A percentile compares a stretch with the other conserved stretches of the same genome.
Conservation (phyloP, 1,139 yeast genomes). For the Suhomyces wounanorum region DNA sequence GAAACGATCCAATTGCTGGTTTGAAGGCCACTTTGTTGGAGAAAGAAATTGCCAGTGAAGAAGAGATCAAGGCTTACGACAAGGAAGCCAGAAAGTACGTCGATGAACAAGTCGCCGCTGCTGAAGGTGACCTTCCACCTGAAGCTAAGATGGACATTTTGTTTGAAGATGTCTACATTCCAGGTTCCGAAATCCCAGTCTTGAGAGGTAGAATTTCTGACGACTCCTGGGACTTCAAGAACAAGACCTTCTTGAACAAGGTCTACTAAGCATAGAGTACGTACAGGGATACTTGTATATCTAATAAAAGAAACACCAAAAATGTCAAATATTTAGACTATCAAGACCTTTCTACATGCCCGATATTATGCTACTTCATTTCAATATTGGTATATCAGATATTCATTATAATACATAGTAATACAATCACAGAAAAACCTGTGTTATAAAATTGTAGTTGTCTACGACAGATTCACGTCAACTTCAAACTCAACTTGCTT, state of each 20-base stretch:
- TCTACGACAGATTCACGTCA: slow-evolving; percentile 28
- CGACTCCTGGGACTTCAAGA: slow-evolving; percentile 84
- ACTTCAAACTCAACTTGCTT: slow-evolving; percentile 65
- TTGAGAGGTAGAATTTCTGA: slow-evolving; percentile 97
- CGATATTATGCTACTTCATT: neutral
- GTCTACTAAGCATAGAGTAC: slow-evolving; percentile 36
- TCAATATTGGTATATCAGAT: neutral
- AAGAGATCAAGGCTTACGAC: slow-evolving; percentile 89
- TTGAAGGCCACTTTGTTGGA: slow-evolving; percentile 85
- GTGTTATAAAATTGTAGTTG: neutral
- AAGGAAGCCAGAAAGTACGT: slow-evolving; percentile 95
- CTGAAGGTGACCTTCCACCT: slow-evolving; percentile 93
- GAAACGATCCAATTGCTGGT: slow-evolving; percentile 97
- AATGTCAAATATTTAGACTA: neutral
- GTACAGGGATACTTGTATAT: slow-evolving; percentile 3
- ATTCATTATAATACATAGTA: neutral
- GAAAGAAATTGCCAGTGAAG: slow-evolving; percentile 84
- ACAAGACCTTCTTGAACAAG: slow-evolving; percentile 66
- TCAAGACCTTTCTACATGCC: neutral
- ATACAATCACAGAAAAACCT: neutral
- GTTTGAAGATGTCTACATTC: slow-evolving; percentile 95
- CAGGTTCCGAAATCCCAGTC: slow-evolving; percentile 88
- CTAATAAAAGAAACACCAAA: slow-evolving; percentile 2
- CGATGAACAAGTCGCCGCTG: slow-evolving; percentile 90
- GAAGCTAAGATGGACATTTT: slow-evolving; percentile 92